Base-by-base conservation (phyloP, 2,329 filamentous ascomycete genomes). In the Colletotrichum sp. region DNA sequence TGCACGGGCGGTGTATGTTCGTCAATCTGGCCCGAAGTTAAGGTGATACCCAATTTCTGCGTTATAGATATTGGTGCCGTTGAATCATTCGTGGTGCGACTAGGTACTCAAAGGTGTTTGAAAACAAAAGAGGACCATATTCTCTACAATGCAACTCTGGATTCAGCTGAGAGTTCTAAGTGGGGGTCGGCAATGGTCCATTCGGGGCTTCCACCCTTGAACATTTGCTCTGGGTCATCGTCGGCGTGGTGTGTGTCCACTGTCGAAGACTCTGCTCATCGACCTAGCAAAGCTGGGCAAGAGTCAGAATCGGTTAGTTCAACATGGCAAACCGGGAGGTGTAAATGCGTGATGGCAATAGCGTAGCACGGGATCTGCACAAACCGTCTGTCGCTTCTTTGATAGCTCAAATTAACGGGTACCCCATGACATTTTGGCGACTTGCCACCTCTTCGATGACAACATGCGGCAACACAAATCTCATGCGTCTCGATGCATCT, bases 291-390 rank as follows among this genome's bases (percentile, higher is more conserved):
- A 64, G 32, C n/a, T 64, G 60, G 60, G 24, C 32, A 21, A 36
- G 16, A 64, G 21, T 32, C 32, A 26, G 21, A 21, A 59, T 68
- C 43, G 55, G 55, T 57, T 55, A 30, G 30, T 30, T 64, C 24
- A 52, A 63, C 14, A 63, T 66, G 28, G 39, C 63, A 32, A 60
- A 55, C 64, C 63, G 39, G 63, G 32, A 57, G 43, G 30, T 21
- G 36, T 67, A 26, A 24, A 68, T 66, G 73, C 39, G 70, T 59
- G 57, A 60, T 64, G 28, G 57, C 73, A 73, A 75, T 69, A 69
- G 70, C 32, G 57, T 28, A 55, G 68, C n/a, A 73, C 39, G 14
- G 55, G 74, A 68, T 76, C 30, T 64, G 70, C 63, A 64, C 39
- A 52, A 43, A 55, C 26, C 43, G 64, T 57, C 32, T 52, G 63